phyloP scores from a whole-genome alignment of 2,329 filamentous ascomycete species.

The Diaporthe eres region DNA sequence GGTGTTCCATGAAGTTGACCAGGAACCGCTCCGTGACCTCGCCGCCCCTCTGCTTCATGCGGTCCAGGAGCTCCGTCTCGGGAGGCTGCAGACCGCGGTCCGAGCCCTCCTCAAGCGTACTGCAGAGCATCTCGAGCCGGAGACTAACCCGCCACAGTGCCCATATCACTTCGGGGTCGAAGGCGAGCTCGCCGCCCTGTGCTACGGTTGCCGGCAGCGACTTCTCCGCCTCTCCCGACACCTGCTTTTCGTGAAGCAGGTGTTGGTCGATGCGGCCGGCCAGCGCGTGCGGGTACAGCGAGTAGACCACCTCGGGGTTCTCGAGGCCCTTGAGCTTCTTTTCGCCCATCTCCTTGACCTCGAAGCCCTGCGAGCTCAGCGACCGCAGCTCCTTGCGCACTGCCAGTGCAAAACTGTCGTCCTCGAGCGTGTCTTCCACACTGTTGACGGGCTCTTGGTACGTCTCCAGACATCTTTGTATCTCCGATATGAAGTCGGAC shows the following conservation, averaged over 20 bases:
- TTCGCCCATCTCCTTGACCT: conserved; percentile 94
- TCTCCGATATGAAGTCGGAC: conserved; percentile 96
- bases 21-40: conserved; percentile 92
- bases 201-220: conserved; percentile 70
- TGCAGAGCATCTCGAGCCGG: conserved; percentile 93
- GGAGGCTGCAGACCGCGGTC: conserved; percentile 78
- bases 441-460: conserved; percentile 87
- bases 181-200: conserved; percentile 75
- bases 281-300: conserved; percentile 92
- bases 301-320: conserved; percentile 95
- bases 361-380: conserved; percentile 91
- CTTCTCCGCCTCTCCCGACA: conserved; percentile 63
- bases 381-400: conserved; percentile 91
- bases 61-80: conserved; percentile 85
- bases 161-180: conserved; percentile 91
- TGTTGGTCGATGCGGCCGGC: conserved; percentile 84
- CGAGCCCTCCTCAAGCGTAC: conserved; percentile 81
- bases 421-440: conserved; percentile 81
- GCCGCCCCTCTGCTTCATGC: conserved; percentile 75
- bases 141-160: conserved; percentile 90
- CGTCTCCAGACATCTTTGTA: conserved; percentile 89
- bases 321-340: conserved; percentile 96
- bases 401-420: conserved; percentile 79
- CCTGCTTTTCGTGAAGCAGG: conserved; percentile 58
- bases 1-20: conserved; percentile 92